These are phyloP conservation scores for Chenopodium album DNA, from an alignment of 148 eudicot species.

Conservation along the genomic window DNA sequence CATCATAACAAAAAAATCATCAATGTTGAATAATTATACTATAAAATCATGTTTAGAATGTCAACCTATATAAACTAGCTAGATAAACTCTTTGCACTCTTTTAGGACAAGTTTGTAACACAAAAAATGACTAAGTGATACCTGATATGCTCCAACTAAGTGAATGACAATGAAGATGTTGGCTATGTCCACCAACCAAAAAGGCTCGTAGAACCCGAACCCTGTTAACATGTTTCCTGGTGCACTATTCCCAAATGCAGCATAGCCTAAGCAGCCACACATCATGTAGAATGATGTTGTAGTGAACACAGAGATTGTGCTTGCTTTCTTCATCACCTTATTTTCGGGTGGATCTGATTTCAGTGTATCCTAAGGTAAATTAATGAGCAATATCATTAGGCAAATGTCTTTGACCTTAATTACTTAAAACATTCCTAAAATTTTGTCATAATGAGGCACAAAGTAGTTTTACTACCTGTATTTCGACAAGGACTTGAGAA, in stretches of 20 bases:
- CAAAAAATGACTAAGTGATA: conserved; percentile 4
- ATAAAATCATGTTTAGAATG: too few species aligned
- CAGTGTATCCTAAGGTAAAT: conserved; percentile 53
- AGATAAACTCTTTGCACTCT: too few species aligned
- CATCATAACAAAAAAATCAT: neutral
- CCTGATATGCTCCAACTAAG: conserved; percentile 73
- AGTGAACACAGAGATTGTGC: conserved; percentile 35
- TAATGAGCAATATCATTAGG: neutral
- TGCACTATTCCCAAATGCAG: conserved; percentile 73
- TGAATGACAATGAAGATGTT: conserved; percentile 66
- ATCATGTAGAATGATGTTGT: conserved; percentile 63
- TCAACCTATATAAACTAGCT: too few species aligned
- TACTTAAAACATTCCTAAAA: neutral
- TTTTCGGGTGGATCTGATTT: conserved; percentile 61
- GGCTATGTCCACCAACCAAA: conserved; percentile 65
- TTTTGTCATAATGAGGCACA: neutral
- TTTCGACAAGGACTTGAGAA: conserved; percentile 63
- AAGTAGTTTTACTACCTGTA: conserved; percentile 43
- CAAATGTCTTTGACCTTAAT: neutral
- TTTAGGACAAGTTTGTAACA: neutral
- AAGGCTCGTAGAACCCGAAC: conserved; percentile 76
- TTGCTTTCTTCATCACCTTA: conserved; percentile 71
- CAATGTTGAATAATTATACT: too few species aligned
- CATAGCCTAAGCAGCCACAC: conserved; percentile 82
- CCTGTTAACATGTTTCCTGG: conserved; percentile 76